Conservation (phyloP, 768 basidiomycete species). For the Leucogyrophana mollusca region DNA sequence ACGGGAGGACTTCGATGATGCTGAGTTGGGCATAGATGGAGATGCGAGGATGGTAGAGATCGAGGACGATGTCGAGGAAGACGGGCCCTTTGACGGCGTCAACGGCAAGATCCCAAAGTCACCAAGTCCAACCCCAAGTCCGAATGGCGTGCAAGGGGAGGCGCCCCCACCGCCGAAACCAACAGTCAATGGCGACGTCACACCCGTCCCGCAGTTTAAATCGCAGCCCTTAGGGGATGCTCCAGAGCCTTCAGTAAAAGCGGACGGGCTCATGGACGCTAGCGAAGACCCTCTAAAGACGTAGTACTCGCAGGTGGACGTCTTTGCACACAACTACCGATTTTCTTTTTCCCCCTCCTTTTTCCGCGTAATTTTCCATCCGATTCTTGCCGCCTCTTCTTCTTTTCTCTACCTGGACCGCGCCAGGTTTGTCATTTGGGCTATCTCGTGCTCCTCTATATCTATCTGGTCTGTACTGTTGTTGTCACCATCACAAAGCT, state of each 20-base stretch:
- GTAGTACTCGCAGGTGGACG: conserved; percentile 14
- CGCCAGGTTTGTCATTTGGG: conserved; percentile 17
- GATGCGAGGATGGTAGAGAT: conserved; percentile 27
- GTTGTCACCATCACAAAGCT: conserved; percentile 23
- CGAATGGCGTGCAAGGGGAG: conserved; percentile 36
- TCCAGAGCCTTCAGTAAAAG: conserved; percentile 50
- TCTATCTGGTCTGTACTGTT: conserved; percentile 30
- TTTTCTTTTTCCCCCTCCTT: too few species aligned
- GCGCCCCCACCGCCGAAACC: conserved; percentile 46
- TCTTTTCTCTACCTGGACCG: background rate
- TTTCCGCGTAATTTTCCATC: too few species aligned
- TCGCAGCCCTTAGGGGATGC: conserved; percentile 53
- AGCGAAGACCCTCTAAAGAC: conserved; percentile 59
- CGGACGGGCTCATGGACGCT: conserved; percentile 63
- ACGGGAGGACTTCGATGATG: conserved; percentile 29
- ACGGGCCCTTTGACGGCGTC: conserved; percentile 24
- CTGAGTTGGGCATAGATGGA: conserved; percentile 16
- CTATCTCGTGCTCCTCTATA: conserved; percentile 23
- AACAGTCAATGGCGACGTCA: conserved; percentile 45
- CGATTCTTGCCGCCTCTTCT: too few species aligned
- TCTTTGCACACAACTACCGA: too few species aligned
- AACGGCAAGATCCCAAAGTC: conserved; percentile 30
- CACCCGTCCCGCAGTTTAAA: conserved; percentile 48
- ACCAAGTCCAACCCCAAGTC: conserved; percentile 20
- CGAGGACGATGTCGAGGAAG: conserved; percentile 31